phyloP scores from a whole-genome alignment of 2,329 filamentous ascomycete genomes.

The Kalaharituber pfeilii region DNA sequence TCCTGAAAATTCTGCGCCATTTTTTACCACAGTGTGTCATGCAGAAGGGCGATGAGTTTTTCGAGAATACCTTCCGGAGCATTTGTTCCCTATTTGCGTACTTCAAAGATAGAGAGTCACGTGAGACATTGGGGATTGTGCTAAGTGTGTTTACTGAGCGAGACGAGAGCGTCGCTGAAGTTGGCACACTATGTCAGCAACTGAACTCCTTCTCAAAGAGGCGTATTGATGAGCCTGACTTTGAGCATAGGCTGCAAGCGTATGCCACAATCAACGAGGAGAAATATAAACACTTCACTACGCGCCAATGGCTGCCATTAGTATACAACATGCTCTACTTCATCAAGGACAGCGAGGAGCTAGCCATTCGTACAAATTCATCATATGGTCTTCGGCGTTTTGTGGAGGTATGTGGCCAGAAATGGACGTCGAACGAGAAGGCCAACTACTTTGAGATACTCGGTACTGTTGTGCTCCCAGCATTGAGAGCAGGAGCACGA shows the following conservation, averaged over 20 bases:
- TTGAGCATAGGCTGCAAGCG: conserved; percentile 59
- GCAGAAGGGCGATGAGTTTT: conserved; percentile 40
- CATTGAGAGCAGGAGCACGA: conserved; percentile 56
- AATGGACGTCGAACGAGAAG: conserved; percentile 28
- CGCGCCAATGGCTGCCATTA: conserved; percentile 69
- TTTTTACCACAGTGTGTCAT: conserved; percentile 53
- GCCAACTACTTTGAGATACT: conserved; percentile 42
- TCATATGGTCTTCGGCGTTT: conserved; percentile 66
- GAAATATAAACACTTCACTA: conserved; percentile 41
- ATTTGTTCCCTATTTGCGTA: conserved; percentile 73
- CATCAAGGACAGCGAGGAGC: conserved; percentile 70
- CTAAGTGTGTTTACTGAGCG: conserved; percentile 51
- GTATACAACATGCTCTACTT: conserved; percentile 81
- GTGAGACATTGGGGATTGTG: conserved; percentile 55
- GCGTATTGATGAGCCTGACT: conserved; percentile 72
- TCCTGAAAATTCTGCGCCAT: conserved; percentile 63
- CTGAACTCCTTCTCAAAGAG: conserved; percentile 62
- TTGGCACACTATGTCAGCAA: conserved; percentile 54
- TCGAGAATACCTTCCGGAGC: conserved; percentile 51
- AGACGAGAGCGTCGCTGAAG: conserved; percentile 41
- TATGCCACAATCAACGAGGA: conserved; percentile 55
- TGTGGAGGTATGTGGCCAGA: conserved; percentile 44
- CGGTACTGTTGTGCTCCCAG: conserved; percentile 49
- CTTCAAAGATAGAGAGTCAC: conserved; percentile 65
- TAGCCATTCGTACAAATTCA: conserved; percentile 68